Evolutionary conservation across 768 basidiomycete species (phyloP), one percentile per base, ranked within the genome.

Genomic region (Tricholomella constricta): DNA sequence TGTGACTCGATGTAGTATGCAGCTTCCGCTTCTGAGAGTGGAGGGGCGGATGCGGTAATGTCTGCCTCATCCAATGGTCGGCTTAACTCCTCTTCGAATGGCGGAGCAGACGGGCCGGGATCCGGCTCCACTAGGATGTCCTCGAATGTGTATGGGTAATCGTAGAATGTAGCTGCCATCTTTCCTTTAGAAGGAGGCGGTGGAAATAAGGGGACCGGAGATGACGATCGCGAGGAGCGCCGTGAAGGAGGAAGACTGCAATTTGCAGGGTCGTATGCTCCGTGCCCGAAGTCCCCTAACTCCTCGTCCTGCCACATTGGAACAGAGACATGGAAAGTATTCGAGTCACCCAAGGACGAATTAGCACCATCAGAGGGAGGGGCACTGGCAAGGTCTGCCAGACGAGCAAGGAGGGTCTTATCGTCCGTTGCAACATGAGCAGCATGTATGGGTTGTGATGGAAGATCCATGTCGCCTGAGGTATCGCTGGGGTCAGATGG

Each of bases 371-470:
- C 69, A 22, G 52, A 41, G 6, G 78, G 78, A n/a, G 85, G 85
- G 17, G 75, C 75, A 54, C 82, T 84, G 31, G 79, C 82, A 26
- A 81, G 56, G 31, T 72, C 72, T 1, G 72, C 77, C 36, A 86
- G 71, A 29, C 74, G 77, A 22, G 80, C 82, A 36, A 87, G 73
- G n/a, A 78, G 56, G 0, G 70, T 62, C 62, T 87, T 87, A 65
- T 87, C 85, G 62, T 87, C 85, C 2, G 78, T 84, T 15, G 85
- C 84, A 42, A 87, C 71, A 62, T 87, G 85, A n/a, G 80, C 84
- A 15, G 69, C 69, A 44, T 69, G 69, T 20, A 64, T 32, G 12
- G 67, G 61, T 14, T 67, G 61, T 14, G 59, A 29, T 17, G 63
- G 62, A 26, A 62, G 60, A 4, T 57, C 34, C 22, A 27, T 25